Conservation (phyloP, 169 alveolate species). For the Plasmodium gonderi region DNA sequence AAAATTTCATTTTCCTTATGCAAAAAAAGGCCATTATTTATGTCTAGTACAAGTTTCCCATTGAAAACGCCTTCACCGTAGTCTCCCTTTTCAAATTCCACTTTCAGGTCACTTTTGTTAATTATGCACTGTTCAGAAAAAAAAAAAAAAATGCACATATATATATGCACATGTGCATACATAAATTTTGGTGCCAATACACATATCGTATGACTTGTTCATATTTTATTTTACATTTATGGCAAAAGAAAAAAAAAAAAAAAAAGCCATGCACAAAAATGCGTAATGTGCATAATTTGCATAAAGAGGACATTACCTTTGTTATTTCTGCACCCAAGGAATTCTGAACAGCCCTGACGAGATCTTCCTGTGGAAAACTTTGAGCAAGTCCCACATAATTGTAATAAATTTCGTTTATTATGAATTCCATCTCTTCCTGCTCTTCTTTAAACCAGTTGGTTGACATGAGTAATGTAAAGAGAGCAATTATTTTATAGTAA, state of each 20-base stretch:
- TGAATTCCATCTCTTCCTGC: constrained; percentile 36
- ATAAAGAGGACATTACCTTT: too few relatives aligned
- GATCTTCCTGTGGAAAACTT: constrained; percentile 22
- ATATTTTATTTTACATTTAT: neutral
- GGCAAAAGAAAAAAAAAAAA: neutral
- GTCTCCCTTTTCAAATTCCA: constrained; percentile 46
- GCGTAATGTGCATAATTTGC: too few relatives aligned
- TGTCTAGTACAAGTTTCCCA: constrained; percentile 43
- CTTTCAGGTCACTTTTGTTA: constrained; percentile 21
- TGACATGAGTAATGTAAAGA: constrained; percentile 40
- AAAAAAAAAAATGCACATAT: neutral
- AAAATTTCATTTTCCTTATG: constrained; percentile 54
- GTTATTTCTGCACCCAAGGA: constrained; percentile 49
- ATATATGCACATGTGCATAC: neutral
- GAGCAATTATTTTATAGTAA: constrained; percentile 33
- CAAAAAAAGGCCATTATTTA: constrained; percentile 37
- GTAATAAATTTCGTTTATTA: constrained; percentile 51
- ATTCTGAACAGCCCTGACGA: constrained; percentile 23
- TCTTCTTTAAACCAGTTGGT: constrained; percentile 63
- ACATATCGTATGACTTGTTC: neutral
- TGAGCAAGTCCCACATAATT: constrained; percentile 28
- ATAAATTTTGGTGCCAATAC: neutral
- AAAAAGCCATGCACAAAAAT: too few relatives aligned
- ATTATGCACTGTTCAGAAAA: constrained; percentile 33
- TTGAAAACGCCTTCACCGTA: constrained; percentile 58